These are phyloP conservation scores for Lactuca saligna DNA, from an alignment of 129 eudicot genomes.

Conservation along the genomic window DNA sequence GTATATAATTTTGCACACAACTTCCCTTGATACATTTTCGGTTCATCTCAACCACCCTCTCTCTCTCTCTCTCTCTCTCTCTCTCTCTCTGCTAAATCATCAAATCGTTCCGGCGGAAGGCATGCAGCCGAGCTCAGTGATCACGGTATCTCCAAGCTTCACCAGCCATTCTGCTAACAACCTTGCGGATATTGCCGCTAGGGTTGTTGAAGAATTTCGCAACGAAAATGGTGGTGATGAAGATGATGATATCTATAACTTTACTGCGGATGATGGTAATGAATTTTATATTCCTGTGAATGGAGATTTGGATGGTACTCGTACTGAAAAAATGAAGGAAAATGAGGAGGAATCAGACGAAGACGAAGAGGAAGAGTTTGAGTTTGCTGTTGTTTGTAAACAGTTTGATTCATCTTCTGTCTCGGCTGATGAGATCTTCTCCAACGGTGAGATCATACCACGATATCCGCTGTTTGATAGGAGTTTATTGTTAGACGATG, in stretches of 20 bases:
- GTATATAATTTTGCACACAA: constrained; percentile 5
- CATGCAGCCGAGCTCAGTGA: constrained; percentile 44
- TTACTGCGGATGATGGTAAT: not conserved
- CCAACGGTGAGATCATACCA: constrained; percentile 65
- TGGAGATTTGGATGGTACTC: not conserved
- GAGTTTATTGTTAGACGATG: constrained; percentile 35
- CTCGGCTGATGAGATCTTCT: constrained; percentile 67
- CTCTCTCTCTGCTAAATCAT: constrained; percentile 4
- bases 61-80: not conserved
- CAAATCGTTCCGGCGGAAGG: constrained; percentile 3
- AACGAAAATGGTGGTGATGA: constrained; percentile 18
- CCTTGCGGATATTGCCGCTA: constrained; percentile 58
- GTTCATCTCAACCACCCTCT: constrained; percentile 1
- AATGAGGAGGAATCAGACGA: constrained; percentile 32
- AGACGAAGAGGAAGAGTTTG: constrained; percentile 57
- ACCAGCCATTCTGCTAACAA: constrained; percentile 46
- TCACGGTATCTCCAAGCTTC: constrained; percentile 59
- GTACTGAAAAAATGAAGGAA: not conserved
- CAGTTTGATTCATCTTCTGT: constrained; percentile 34
- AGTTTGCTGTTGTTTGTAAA: constrained; percentile 41
- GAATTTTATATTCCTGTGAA: not conserved
- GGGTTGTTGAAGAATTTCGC: constrained; percentile 56
- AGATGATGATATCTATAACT: constrained; percentile 28
- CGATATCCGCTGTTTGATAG: constrained; percentile 58
- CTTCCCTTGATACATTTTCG: constrained; percentile 13